phyloP scores from a whole-genome alignment of 2,329 filamentous ascomycete species.

The Phialocephala sp. region DNA sequence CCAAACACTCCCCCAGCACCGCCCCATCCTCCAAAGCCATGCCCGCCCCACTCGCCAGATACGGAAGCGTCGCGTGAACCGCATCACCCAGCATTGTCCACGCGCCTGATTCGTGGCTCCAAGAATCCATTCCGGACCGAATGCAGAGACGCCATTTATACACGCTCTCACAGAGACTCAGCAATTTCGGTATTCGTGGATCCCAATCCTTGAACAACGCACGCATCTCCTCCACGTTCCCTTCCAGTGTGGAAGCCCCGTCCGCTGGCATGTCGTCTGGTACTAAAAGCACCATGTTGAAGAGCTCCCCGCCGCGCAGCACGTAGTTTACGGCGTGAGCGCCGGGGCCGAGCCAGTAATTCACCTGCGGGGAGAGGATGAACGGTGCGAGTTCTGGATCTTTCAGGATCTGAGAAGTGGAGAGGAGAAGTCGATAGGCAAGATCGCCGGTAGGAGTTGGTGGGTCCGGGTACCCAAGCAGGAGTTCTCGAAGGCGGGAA shows the following conservation, averaged over 20 bases:
- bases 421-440: conserved; percentile 53
- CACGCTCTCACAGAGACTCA: conserved; percentile 61
- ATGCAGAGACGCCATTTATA: conserved; percentile 67
- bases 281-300: conserved; percentile 54
- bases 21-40: conserved; percentile 67
- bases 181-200: conserved; percentile 57
- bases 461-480: conserved; percentile 52
- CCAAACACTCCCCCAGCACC: conserved; percentile 61
- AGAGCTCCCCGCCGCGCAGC: conserved; percentile 50
- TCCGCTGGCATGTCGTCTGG: conserved; percentile 44
- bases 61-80: conserved; percentile 68
- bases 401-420: conserved; percentile 48
- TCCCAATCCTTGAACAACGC: conserved; percentile 52
- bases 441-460: conserved; percentile 53
- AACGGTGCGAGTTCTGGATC: conserved; percentile 49
- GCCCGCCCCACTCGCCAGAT: conserved; percentile 60
- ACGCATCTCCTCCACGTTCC: conserved; percentile 49
- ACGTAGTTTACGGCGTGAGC: conserved; percentile 57
- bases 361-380: conserved; percentile 49
- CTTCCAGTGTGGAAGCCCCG: conserved; percentile 46
- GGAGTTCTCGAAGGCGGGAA: conserved; percentile 45
- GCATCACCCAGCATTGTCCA: conserved; percentile 68
- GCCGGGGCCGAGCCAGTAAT: conserved; percentile 54
- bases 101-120: conserved; percentile 60
- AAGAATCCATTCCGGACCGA: conserved; percentile 58